Base-by-base conservation (phyloP, 2,329 filamentous ascomycete genomes). In the Curvularia spicifera region DNA sequence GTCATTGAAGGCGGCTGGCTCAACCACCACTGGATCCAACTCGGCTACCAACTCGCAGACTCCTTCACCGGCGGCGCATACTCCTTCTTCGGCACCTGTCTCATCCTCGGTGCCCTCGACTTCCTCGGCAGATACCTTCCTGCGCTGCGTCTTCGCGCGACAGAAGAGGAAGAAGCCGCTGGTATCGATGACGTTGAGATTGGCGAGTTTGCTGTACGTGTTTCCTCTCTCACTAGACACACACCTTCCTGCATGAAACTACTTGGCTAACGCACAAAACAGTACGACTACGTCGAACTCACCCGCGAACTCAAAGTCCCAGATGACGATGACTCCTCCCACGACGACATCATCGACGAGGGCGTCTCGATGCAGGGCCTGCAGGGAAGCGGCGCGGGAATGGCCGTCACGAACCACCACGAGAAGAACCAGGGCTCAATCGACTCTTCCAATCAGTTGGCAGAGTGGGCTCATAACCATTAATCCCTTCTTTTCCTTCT, bases 171-270 rank as follows among this genome's bases (percentile, higher is more conserved):
- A 37, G 92, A 96, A 77, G 87, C 93, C 51, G 81, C 92, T 42
- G 92, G 92, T 65, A 93, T 96, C 59, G 92, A 96, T 70, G 93
- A 96, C 70, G 88, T 90, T 24, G 92, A 97, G 78, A 91, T 96
- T 71, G 93, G 93, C 75, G 93, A 96, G 80, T 96, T 95, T 75
- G 93, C 91, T n/a, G 83, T 85, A 81, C 75, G 83, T 81, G 2
- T 33, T 4, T 12, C 28, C 28, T 9, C 28, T 31, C 28, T 31
- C 8, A 7, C 28, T 31, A 31, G 7, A 31, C 26, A 28, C 26
- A 28, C 26, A 28, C 26, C 26, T 28, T 5, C 26, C 26, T 8
- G 8, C 26, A 28, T 28, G 5, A 28, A 28, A 5, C 26, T 8
- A 28, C 26, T 31, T 31, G 4, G 28, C 28, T 31, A 31, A 31